phyloP scores from a whole-genome alignment of 2,329 filamentous ascomycete genomes.

The Fusarium succisae region DNA sequence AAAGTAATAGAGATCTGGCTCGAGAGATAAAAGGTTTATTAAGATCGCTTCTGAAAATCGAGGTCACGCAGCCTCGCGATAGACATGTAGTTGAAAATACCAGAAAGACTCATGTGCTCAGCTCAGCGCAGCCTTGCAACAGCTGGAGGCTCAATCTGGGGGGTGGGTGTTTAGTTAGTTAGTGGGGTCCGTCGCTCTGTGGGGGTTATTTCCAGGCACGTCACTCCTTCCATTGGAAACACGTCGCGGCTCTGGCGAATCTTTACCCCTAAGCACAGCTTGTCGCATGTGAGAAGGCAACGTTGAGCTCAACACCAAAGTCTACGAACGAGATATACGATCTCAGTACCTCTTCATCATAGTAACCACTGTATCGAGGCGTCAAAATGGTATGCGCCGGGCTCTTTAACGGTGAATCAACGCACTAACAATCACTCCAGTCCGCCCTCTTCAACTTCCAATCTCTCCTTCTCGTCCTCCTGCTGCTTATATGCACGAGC shows the following conservation, averaged over 20 bases:
- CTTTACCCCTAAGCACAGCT: constrained; percentile 50
- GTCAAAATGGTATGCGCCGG: constrained; percentile 42
- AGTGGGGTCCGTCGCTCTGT: constrained; percentile 34
- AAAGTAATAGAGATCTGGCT: background rate
- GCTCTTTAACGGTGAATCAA: background rate
- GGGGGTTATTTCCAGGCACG: constrained; percentile 33
- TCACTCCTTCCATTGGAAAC: constrained; percentile 20
- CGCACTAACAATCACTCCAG: constrained; percentile 56
- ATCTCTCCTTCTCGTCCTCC: constrained; percentile 90
- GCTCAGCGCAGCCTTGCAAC: constrained; percentile 24
- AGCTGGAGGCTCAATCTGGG: constrained; percentile 27
- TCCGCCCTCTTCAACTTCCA: constrained; percentile 99
- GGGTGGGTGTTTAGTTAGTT: constrained; percentile 14
- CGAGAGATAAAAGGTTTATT: background rate
- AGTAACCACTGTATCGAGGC: background rate
- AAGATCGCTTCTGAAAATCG: background rate
- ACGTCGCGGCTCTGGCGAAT: constrained; percentile 48
- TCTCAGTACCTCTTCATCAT: background rate
- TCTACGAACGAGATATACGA: background rate
- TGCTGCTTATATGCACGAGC: constrained; percentile 95
- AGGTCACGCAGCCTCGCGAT: constrained; percentile 25
- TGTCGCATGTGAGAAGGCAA: constrained; percentile 36
- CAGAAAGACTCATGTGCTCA: constrained; percentile 15
- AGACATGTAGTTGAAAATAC: constrained; percentile 34
- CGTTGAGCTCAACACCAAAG: background rate